Evolutionary conservation across 495 filamentous ascomycete genomes (phyloP).

Genomic region (Penicillium canescens): DNA sequence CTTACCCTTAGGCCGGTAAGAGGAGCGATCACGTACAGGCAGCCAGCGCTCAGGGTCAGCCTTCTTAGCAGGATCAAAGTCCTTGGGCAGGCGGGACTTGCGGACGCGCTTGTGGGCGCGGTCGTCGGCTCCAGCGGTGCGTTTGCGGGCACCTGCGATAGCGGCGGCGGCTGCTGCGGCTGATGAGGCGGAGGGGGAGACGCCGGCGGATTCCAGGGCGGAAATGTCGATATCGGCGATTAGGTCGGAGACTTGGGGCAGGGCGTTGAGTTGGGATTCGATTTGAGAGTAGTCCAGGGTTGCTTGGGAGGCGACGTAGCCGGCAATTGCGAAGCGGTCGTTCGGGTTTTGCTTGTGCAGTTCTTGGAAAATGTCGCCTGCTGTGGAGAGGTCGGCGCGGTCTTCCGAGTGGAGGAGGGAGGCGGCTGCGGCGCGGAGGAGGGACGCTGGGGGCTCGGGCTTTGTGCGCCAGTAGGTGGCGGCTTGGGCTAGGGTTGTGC

Average conservation of each 20-base stretch:
- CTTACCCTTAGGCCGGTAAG: constrained; percentile 84
- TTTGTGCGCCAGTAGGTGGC: constrained; percentile 75
- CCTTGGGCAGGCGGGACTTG: constrained; percentile 72
- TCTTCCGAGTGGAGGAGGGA: constrained; percentile 75
- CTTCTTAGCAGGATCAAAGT: constrained; percentile 71
- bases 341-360: constrained; percentile 61
- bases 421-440: constrained; percentile 77
- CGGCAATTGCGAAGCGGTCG: constrained; percentile 70
- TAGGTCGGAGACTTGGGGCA: constrained; percentile 67
- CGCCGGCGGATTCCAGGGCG: constrained; percentile 73
- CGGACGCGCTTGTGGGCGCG: constrained; percentile 63
- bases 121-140: constrained; percentile 50
- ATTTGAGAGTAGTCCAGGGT: constrained; percentile 62
- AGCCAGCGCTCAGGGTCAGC: constrained; percentile 92
- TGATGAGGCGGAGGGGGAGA: constrained; percentile 57
- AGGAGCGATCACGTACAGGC: constrained; percentile 82
- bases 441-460: constrained; percentile 50
- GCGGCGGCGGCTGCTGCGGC: constrained; percentile 36
- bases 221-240: constrained; percentile 65
- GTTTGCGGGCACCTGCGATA: constrained; percentile 54
- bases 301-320: constrained; percentile 81
- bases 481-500: constrained; percentile 72
- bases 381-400: constrained; percentile 61
- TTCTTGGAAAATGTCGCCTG: constrained; percentile 71
- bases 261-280: constrained; percentile 56